Evolutionary conservation across 2,329 filamentous ascomycete genomes (phyloP).

Genomic region (Phialophora macrospora): DNA sequence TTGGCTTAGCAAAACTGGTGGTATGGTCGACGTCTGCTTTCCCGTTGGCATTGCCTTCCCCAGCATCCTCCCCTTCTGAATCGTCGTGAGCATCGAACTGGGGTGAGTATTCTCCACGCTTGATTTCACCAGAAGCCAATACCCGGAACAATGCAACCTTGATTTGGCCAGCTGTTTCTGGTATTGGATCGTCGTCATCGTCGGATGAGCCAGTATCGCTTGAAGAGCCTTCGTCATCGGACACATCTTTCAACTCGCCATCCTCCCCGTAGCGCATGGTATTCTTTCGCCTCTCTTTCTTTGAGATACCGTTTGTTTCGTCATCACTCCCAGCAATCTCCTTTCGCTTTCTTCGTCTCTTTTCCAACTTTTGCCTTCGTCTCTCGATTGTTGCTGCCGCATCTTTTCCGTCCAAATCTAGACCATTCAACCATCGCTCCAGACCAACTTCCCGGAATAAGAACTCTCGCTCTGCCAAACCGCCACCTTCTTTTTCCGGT

Average conservation of each 20-base stretch:
- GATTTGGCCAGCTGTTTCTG: conserved; percentile 95
- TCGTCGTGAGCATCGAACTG: conserved; percentile 98
- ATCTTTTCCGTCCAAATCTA: conserved; percentile 93
- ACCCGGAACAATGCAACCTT: conserved; percentile 97
- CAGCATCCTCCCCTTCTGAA: conserved; percentile 65
- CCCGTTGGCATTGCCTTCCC: conserved; percentile 55
- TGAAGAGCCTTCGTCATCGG: conserved; percentile 69
- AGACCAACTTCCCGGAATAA: conserved; percentile 95
- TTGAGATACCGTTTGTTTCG: conserved; percentile 41
- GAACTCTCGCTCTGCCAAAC: conserved; percentile 94
- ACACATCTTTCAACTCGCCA: conserved; percentile 71
- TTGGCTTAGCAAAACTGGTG: conserved; percentile 95
- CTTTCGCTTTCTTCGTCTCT: conserved; percentile 77
- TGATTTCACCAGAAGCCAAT: conserved; percentile 93
- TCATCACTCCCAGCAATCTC: conserved; percentile 55
- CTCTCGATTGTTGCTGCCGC: conserved; percentile 73
- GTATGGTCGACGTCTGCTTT: conserved; percentile 90
- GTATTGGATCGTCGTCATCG: conserved; percentile 80
- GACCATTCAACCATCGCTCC: conserved; percentile 93
- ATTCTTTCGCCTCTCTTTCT: conserved; percentile 49
- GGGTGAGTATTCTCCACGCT: conserved; percentile 95
- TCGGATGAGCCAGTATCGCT: conserved; percentile 69
- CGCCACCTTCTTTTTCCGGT: conserved; percentile 86
- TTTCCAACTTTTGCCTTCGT: conserved; percentile 73
- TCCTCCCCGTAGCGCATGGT: conserved; percentile 83